These are phyloP conservation scores for Nothopassalora personata DNA, from an alignment of 2,329 filamentous ascomycete species.

Conservation along the genomic window DNA sequence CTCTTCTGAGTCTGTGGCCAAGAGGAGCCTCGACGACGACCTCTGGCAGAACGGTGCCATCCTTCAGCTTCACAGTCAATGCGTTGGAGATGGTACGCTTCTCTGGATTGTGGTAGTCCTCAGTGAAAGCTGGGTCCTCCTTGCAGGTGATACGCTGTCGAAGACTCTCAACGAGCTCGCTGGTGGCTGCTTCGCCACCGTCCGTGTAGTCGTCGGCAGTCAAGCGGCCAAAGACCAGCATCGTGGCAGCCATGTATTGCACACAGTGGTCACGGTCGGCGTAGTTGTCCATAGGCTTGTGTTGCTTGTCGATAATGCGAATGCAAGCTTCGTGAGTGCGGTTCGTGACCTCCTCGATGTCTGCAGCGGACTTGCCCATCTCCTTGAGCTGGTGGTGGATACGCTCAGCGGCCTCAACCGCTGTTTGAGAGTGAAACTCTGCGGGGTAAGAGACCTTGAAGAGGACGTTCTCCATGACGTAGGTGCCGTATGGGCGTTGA, in stretches of 20 bases:
- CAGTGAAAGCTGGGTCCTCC: slow-evolving; percentile 83
- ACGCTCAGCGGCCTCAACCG: slow-evolving; percentile 88
- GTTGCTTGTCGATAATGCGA: slow-evolving; percentile 99
- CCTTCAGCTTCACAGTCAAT: slow-evolving; percentile 87
- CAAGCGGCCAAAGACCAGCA: slow-evolving; percentile 92
- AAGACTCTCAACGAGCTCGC: slow-evolving; percentile 81
- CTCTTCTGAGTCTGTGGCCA: slow-evolving; percentile 81
- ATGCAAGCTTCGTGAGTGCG: slow-evolving; percentile 97
- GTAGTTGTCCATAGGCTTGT: slow-evolving; percentile 99
- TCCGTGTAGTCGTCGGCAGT: slow-evolving; percentile 92
- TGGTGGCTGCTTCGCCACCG: slow-evolving; percentile 85
- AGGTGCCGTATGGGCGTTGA: slow-evolving; percentile 92
- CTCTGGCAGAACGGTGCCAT: slow-evolving; percentile 86
- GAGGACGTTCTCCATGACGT: slow-evolving; percentile 99
- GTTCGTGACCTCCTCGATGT: slow-evolving; percentile 90
- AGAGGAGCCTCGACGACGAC: slow-evolving; percentile 90
- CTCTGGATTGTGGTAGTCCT: slow-evolving; percentile 88
- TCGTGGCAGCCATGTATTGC: slow-evolving; percentile 97
- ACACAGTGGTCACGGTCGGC: slow-evolving; percentile 99
- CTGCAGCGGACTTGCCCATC: slow-evolving; percentile 82
- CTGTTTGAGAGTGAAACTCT: slow-evolving; percentile 98
- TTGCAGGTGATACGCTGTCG: slow-evolving; percentile 93
- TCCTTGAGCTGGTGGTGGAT: slow-evolving; percentile 77
- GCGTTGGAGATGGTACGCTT: slow-evolving; percentile 97
- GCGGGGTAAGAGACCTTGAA: slow-evolving; percentile 99